A percentile compares a stretch with the other conserved stretches of the same genome.
Conservation (phyloP, 2,329 filamentous ascomycete genomes). For the Neodidymelliopsis sp. region DNA sequence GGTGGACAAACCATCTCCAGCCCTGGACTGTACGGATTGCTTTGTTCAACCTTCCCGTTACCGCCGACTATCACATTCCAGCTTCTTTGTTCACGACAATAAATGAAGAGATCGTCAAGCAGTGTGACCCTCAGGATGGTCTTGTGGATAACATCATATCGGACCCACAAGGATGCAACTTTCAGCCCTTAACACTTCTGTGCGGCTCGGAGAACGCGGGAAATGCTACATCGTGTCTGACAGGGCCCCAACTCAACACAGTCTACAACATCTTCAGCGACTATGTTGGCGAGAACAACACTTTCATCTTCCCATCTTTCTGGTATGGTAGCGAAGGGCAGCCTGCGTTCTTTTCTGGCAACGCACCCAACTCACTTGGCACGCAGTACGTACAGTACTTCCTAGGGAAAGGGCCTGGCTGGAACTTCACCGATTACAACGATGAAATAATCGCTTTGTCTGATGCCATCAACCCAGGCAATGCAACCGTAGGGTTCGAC, state of each 20-base stretch:
- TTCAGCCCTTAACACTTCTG: constrained; percentile 50
- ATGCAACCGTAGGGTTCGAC: constrained; percentile 59
- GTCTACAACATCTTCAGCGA: constrained; percentile 54
- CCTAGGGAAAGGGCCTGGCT: constrained; percentile 49
- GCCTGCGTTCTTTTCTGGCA: constrained; percentile 48
- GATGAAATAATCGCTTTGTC: constrained; percentile 51
- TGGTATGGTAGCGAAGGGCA: constrained; percentile 50
- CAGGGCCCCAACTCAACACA: constrained; percentile 52
- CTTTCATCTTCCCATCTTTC: constrained; percentile 52
- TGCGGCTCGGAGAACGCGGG: constrained; percentile 42
- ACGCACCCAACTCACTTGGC: constrained; percentile 48
- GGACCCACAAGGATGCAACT: constrained; percentile 54
- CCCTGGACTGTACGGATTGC: constrained; percentile 56
- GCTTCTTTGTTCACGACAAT: constrained; percentile 55
- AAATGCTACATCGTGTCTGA: constrained; percentile 53
- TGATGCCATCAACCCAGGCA: constrained; percentile 55
- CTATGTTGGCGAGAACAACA: constrained; percentile 52
- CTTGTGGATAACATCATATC: constrained; percentile 58
- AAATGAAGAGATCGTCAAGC: constrained; percentile 53
- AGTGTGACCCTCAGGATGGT: constrained; percentile 61
- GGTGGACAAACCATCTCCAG: constrained; percentile 59
- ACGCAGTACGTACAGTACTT: constrained; percentile 54
- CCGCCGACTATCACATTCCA: constrained; percentile 55
- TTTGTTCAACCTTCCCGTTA: constrained; percentile 57
- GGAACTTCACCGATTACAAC: constrained; percentile 50